Evolutionary conservation across 2,329 filamentous ascomycete genomes (phyloP).

Genomic region (Tympanopsis confertula): DNA sequence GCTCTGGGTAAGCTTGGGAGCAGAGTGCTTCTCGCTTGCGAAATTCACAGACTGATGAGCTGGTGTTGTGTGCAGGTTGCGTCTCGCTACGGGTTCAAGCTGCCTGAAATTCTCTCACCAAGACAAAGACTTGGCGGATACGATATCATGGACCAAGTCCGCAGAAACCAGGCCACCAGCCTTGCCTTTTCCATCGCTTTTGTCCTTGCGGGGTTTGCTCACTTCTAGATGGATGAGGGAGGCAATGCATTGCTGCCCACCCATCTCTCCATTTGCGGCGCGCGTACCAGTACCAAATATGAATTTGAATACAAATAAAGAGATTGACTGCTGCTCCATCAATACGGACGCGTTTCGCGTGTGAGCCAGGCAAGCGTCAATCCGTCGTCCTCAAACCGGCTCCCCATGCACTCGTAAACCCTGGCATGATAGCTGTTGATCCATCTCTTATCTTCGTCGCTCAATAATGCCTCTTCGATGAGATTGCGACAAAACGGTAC

Average conservation of each 20-base stretch:
- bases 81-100: background rate
- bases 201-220: background rate
- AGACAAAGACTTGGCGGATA: background rate
- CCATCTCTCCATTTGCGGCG: too few species aligned
- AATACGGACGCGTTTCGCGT: slow-evolving; percentile 67
- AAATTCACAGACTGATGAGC: background rate
- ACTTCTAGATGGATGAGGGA: background rate
- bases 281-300: too few species aligned
- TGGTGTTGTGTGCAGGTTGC: background rate
- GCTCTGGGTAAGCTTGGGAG: background rate
- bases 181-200: background rate
- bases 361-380: slow-evolving; percentile 70
- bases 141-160: background rate
- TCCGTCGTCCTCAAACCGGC: slow-evolving; percentile 62
- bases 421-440: slow-evolving; percentile 76
- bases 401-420: slow-evolving; percentile 69
- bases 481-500: slow-evolving; percentile 85
- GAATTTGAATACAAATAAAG: too few species aligned
- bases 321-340: too few species aligned
- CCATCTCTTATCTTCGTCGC: slow-evolving; percentile 67
- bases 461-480: slow-evolving; percentile 65
- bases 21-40: background rate
- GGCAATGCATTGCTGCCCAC: background rate
- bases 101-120: background rate
- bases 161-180: background rate